Percentiles rank a stretch among this genome's conserved stretches.
Conservation (phyloP, 2,329 filamentous ascomycete species). For the Penicillium sp. region DNA sequence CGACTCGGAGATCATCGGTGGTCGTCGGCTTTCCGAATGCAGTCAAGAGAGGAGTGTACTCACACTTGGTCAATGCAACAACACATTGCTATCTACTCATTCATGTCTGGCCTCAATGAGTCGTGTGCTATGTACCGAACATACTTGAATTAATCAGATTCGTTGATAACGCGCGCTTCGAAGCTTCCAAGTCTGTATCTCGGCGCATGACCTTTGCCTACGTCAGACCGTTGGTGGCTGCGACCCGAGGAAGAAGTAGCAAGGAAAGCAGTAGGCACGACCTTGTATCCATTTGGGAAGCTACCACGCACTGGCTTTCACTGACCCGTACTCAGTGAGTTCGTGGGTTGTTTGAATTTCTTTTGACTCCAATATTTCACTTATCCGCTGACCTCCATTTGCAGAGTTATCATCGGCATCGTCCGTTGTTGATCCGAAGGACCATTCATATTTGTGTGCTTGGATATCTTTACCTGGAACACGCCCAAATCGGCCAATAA, state of each 20-base stretch:
- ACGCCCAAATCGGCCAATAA: too few species aligned
- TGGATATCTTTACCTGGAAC: too few species aligned
- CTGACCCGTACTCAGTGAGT: too few species aligned
- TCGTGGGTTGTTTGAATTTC: too few species aligned
- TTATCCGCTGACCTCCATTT: too few species aligned
- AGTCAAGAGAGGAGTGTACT: slow-evolving; percentile 2
- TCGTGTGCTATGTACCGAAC: too few species aligned
- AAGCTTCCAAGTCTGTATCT: not conserved
- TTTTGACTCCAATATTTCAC: too few species aligned
- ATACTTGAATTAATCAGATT: too few species aligned
- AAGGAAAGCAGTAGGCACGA: not conserved
- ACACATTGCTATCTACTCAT: not conserved
- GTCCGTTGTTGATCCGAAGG: too few species aligned
- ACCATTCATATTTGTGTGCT: too few species aligned
- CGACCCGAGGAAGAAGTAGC: not conserved
- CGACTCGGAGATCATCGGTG: slow-evolving; percentile 14
- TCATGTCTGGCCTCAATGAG: too few species aligned
- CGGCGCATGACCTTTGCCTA: not conserved
- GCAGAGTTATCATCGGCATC: too few species aligned
- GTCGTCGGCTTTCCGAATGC: slow-evolving; percentile 11
- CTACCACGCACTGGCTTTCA: not conserved
- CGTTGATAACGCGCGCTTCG: not conserved
- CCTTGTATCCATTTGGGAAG: not conserved
- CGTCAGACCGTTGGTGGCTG: not conserved
- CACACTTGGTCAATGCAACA: not conserved